These are phyloP conservation scores for Quercus aquifolioides DNA, from an alignment of 306 rosid species.

Conservation along the genomic window DNA sequence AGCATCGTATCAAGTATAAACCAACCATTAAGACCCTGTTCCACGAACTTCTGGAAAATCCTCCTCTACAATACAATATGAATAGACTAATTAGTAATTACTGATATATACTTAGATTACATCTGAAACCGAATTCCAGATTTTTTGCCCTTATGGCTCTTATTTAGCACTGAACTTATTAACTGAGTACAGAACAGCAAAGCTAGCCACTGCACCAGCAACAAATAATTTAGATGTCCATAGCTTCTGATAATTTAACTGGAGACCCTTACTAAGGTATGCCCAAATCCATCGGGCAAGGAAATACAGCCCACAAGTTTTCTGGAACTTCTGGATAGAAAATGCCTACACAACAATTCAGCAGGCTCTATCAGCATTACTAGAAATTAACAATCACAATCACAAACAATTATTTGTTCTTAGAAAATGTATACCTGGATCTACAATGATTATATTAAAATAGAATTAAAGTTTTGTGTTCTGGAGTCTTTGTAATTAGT, in stretches of 20 bases:
- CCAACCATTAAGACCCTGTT: neutral
- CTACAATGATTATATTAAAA: slow-evolving; percentile 1
- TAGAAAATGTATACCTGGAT: slow-evolving; percentile 1
- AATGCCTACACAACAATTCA: slow-evolving; percentile 53
- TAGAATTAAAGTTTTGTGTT: neutral
- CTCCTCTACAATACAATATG: neutral
- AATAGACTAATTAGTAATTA: neutral
- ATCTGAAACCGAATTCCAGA: neutral
- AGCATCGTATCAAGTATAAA: neutral
- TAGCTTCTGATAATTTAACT: slow-evolving; percentile 2
- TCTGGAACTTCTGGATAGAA: slow-evolving; percentile 56
- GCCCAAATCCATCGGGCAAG: slow-evolving; percentile 53
- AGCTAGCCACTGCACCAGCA: slow-evolving; percentile 42
- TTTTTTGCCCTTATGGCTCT: neutral
- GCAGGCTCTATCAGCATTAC: slow-evolving; percentile 25
- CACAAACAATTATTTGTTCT: slow-evolving; percentile 14
- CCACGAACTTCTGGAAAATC: neutral
- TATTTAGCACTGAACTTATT: slow-evolving; percentile 27
- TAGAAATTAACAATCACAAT: slow-evolving; percentile 12
- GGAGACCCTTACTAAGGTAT: slow-evolving; percentile 27
- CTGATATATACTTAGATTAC: neutral
- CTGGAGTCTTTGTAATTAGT: neutral
- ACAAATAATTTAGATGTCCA: slow-evolving; percentile 36
- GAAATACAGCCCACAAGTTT: slow-evolving; percentile 59
- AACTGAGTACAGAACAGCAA: slow-evolving; percentile 42